Evolutionary conservation across 2,329 filamentous ascomycete genomes (phyloP), one percentile per base, ranked within the genome.

Genomic region (Fusarium setosum): DNA sequence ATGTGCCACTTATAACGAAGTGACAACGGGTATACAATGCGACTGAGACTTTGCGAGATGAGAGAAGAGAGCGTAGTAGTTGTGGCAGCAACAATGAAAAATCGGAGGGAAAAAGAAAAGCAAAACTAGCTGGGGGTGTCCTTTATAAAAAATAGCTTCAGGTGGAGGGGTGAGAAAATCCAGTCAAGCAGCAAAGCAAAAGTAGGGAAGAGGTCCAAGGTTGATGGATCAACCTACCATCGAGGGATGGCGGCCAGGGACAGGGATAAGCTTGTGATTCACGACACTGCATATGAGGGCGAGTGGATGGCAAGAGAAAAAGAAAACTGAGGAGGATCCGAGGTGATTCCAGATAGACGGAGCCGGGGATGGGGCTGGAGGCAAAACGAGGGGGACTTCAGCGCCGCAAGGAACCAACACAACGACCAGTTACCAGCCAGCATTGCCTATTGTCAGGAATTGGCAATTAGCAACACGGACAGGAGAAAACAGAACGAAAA

Each of bases 241-340:
- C 42, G 50, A 44, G 26, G 44, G 45, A 50, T 34, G 50, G 29
- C 56, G 35, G 52, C 47, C 38, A 32, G 50, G 50, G 56, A 23
- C 65, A 67, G 61, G 60, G 65, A 66, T 66, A 55, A 56, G 61
- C 55, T 66, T 61, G 58, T 66, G 58, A 68, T 63, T 55, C 61
- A 62, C 52, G 37, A 49, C 65, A 65, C 57, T 37, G 54, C 60
- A 68, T 31, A 56, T 51, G 59, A 56, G 54, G 54, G 54, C 41
- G 57, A 68, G 41, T 68, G 65, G 61, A 48, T 45, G 41, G 15
- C 26, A 52, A 44, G 29, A 47, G 37, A 48, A 29, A 59, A 56
- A 52, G 34, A 35, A 45, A 69, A 51, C 42, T 35, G 45, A 50
- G 57, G 44, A 50, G 51, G 44, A 40, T 37, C 47, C 52, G 41